Base-by-base conservation (phyloP, 108 stramenopile species). In the Pseudonitzschia delicatissima region DNA sequence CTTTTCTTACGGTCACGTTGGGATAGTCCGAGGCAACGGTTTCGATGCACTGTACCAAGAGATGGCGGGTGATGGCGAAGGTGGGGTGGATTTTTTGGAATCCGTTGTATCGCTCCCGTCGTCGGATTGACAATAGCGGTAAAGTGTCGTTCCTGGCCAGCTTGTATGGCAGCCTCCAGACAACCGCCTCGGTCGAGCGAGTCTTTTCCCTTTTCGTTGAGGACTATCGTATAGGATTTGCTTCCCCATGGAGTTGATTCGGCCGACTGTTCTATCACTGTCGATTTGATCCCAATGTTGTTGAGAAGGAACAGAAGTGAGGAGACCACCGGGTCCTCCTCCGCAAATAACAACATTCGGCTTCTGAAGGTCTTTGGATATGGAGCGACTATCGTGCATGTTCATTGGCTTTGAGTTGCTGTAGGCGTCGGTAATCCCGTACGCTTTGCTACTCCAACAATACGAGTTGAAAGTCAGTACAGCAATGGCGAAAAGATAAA, bases 341-440 rank as follows among this genome's bases (percentile, higher is more conserved):
- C 40, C 40, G 15, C 40, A 42, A 42, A 42, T 42, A 42, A 42
- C 40, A 42, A 42, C 40, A 42, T 42, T 42, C 40, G 40, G 40
- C 15, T 42, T 15, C 15, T 42, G n/a, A n/a, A n/a, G n/a, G n/a
- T n/a, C n/a, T n/a, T n/a, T n/a, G n/a, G n/a, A n/a, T n/a, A n/a
- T n/a, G n/a, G n/a, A n/a, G n/a, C n/a, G n/a, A n/a, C n/a, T n/a
- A n/a, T n/a, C n/a, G n/a, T n/a, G n/a, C n/a, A n/a, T n/a, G n/a
- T n/a, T n/a, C n/a, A n/a, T n/a, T n/a, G n/a, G n/a, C n/a, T n/a
- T n/a, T n/a, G n/a, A n/a, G n/a, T n/a, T n/a, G n/a, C n/a, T n/a
- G n/a, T n/a, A n/a, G n/a, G n/a, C n/a, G n/a, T n/a, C n/a, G n/a
- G n/a, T n/a, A n/a, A n/a, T n/a, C n/a, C n/a, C n/a, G n/a, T n/a